These are phyloP conservation scores for Metschnikowia santaceciliae DNA, from an alignment of 805 yeast species.

Conservation along the genomic window DNA sequence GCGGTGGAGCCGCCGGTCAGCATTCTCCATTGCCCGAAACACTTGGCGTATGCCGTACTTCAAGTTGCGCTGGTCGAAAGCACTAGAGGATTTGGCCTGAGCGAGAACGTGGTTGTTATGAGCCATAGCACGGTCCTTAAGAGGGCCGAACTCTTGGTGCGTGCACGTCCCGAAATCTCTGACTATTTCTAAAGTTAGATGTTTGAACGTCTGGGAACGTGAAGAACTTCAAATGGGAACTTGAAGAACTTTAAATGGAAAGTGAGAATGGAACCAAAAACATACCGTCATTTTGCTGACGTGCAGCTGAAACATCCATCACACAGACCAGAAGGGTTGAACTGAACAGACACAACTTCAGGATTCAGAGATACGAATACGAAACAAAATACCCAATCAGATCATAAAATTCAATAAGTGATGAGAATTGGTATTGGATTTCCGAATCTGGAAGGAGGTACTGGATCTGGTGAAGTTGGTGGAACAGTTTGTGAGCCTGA, in stretches of 20 bases:
- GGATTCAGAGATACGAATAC: no score
- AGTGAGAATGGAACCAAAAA: not conserved
- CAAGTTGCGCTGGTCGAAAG: slow-evolving; percentile 23
- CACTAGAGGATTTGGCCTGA: not conserved
- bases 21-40: slow-evolving; percentile 20
- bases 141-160: not conserved
- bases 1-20: slow-evolving; percentile 14
- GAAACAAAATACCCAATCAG: no score
- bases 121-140: slow-evolving; percentile 9
- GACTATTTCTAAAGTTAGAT: not conserved
- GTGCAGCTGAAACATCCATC: not conserved
- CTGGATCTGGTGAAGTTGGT: no score
- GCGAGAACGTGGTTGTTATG: slow-evolving; percentile 9
- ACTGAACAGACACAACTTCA: no score
- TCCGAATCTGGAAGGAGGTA: no score
- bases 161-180: not conserved
- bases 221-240: no score
- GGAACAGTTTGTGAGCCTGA: no score
- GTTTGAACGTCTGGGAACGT: no score
- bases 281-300: not conserved
- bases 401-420: no score
- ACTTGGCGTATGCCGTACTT: slow-evolving; percentile 18
- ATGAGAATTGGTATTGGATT: no score
- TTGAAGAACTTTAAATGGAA: not conserved
- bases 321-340: no score